Evolutionary conservation across 257 asterid species (phyloP).

Genomic region (Cynanchum wilfordii): DNA sequence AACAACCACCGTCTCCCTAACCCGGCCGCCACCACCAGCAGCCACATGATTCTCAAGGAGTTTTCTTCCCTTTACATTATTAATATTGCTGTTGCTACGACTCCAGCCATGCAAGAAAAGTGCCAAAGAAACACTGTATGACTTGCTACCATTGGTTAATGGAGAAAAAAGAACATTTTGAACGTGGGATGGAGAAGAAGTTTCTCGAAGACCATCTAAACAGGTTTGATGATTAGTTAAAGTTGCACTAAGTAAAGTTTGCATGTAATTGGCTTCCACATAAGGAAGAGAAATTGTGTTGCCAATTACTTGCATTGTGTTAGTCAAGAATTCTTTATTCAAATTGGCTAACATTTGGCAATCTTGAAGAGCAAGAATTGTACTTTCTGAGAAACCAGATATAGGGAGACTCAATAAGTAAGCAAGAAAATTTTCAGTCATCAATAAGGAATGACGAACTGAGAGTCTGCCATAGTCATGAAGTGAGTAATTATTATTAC

Average conservation of each 20-base stretch:
- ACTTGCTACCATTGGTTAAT: conserved; percentile 49
- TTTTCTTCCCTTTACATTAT: conserved; percentile 29
- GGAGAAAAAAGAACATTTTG: conserved; percentile 37
- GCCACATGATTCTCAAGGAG: conserved; percentile 32
- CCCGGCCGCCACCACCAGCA: conserved; percentile 19
- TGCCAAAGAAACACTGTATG: conserved; percentile 58
- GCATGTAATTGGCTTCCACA: conserved; percentile 37
- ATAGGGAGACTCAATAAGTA: conserved; percentile 2
- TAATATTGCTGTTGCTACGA: too few species aligned
- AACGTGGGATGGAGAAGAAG: conserved; percentile 38
- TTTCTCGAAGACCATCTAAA: conserved; percentile 50
- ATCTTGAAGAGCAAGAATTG: conserved; percentile 52
- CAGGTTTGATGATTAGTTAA: conserved; percentile 66
- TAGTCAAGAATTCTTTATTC: conserved; percentile 42
- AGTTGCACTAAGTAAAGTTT: conserved; percentile 60
- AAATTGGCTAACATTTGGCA: conserved; percentile 44
- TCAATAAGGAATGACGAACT: conserved; percentile 38
- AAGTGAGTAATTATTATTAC: conserved; percentile 34
- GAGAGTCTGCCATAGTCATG: conserved; percentile 50
- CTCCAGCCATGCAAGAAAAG: conserved; percentile 56
- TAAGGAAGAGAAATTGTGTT: conserved; percentile 11
- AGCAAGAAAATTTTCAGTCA: conserved; percentile 36
- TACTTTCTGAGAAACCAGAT: conserved; percentile 9
- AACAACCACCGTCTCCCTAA: conserved; percentile 45
- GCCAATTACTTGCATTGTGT: conserved; percentile 12